Evolutionary conservation across 805 yeast genomes (phyloP).

Genomic region (Kodamaea laetipori): DNA sequence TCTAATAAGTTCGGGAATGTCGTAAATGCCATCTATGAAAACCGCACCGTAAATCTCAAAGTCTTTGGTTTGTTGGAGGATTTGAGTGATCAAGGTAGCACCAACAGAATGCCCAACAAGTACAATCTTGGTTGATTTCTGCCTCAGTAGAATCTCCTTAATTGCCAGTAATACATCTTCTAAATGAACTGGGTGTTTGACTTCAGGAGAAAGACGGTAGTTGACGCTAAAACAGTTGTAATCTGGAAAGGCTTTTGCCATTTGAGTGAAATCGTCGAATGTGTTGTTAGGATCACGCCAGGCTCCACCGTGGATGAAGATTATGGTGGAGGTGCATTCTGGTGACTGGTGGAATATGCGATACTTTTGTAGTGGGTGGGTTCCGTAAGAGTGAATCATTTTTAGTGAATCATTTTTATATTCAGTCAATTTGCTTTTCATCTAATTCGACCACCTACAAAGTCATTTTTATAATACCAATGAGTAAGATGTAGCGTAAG

Average conservation of each 20-base stretch:
- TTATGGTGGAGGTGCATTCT: slow-evolving; percentile 28
- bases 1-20: slow-evolving; percentile 47
- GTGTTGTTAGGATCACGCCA: slow-evolving; percentile 77
- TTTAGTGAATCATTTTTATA: too few relatives aligned
- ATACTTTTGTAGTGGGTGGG: slow-evolving; percentile 33
- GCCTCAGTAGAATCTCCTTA: slow-evolving; percentile 22
- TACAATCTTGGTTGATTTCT: slow-evolving; percentile 20
- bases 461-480: too few relatives aligned
- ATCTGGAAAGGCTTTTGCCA: slow-evolving; percentile 23
- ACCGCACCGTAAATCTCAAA: slow-evolving; percentile 19
- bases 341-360: slow-evolving; percentile 27
- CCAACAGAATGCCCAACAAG: slow-evolving; percentile 82
- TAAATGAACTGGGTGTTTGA: slow-evolving; percentile 62
- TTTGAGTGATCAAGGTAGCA: slow-evolving; percentile 62
- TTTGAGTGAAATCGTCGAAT: slow-evolving; percentile 49
- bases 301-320: slow-evolving; percentile 86
- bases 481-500: too few relatives aligned
- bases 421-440: too few relatives aligned
- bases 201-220: slow-evolving; percentile 66
- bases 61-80: slow-evolving; percentile 31
- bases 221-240: slow-evolving; percentile 43
- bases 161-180: slow-evolving; percentile 56
- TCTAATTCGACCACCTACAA: too few relatives aligned
- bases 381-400: slow-evolving; percentile 29
- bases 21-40: slow-evolving; percentile 73